Conservation (phyloP, 1,139 yeast genomes). For the Sugiyamaella paludigena region DNA sequence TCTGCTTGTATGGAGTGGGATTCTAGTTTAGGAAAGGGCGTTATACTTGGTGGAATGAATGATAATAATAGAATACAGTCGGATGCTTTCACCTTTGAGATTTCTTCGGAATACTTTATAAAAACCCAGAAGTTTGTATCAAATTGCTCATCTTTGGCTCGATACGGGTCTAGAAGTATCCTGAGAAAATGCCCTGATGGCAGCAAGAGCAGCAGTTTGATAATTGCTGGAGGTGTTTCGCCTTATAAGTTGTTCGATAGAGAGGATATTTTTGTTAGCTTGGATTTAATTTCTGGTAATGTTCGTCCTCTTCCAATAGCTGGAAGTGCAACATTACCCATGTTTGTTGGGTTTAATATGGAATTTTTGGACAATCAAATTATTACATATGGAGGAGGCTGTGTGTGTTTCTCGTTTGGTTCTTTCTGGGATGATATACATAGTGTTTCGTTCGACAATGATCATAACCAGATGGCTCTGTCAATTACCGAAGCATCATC, state of each 20-base stretch:
- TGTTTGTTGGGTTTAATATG: constrained; percentile 60
- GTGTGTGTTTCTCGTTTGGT: constrained; percentile 82
- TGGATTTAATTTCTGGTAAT: constrained; percentile 32
- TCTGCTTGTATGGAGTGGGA: constrained; percentile 41
- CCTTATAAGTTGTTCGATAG: constrained; percentile 42
- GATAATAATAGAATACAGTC: constrained; percentile 40
- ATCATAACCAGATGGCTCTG: not conserved
- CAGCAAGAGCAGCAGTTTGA: too few species aligned
- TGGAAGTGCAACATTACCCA: constrained; percentile 40
- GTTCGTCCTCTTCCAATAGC: constrained; percentile 18
- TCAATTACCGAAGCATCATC: not conserved
- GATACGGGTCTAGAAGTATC: constrained; percentile 51
- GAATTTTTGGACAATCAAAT: constrained; percentile 29
- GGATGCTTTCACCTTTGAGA: constrained; percentile 39
- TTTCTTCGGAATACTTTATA: constrained; percentile 19
- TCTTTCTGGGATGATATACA: constrained; percentile 53
- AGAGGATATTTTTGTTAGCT: constrained; percentile 41
- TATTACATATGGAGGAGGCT: constrained; percentile 66
- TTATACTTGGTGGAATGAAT: constrained; percentile 55
- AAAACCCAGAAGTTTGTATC: constrained; percentile 20
- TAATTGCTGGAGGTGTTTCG: constrained; percentile 61
- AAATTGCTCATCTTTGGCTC: constrained; percentile 35
- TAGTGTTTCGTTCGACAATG: constrained; percentile 15
- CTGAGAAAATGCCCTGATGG: constrained; percentile 23
- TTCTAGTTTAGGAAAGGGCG: constrained; percentile 39